Conservation (phyloP, 129 eudicot genomes). For the Artemisia tridentata region DNA sequence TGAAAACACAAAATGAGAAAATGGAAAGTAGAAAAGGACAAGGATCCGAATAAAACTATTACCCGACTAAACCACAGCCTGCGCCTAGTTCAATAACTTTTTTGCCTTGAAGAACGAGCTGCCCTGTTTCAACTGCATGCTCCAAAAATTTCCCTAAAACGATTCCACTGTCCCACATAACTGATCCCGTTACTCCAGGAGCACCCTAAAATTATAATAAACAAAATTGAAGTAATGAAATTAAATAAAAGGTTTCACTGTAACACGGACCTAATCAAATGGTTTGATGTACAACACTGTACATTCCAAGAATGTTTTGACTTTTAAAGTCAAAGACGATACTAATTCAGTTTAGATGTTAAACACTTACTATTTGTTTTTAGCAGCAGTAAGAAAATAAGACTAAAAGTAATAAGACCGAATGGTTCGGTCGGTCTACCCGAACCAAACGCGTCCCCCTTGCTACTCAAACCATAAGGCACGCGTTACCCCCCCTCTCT, state of each 20-base stretch:
- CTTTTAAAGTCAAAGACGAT: background rate
- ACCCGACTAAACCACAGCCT: slow-evolving; percentile 98
- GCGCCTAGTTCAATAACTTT: slow-evolving; percentile 84
- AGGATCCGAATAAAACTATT: slow-evolving; percentile 1
- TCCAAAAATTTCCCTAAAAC: slow-evolving; percentile 83
- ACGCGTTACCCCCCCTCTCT: too few species aligned
- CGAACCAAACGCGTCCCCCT: too few species aligned
- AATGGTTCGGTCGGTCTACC: too few species aligned
- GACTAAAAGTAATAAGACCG: too few species aligned
- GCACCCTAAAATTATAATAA: too few species aligned
- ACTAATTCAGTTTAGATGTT: background rate
- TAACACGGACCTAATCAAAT: too few species aligned
- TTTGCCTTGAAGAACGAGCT: slow-evolving; percentile 66
- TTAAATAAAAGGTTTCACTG: too few species aligned
- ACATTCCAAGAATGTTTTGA: background rate
- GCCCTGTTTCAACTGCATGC: slow-evolving; percentile 69
- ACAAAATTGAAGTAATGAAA: too few species aligned
- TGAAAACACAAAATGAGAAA: slow-evolving; percentile 40
- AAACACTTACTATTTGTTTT: background rate
- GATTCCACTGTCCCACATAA: slow-evolving; percentile 98
- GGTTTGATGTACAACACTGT: too few species aligned
- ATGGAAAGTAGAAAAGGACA: background rate
- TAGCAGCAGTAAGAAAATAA: background rate
- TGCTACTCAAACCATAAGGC: too few species aligned
- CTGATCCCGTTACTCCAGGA: slow-evolving; percentile 97